Base-by-base conservation (phyloP, 345 rosid species). In the Eucalyptus cloeziana region DNA sequence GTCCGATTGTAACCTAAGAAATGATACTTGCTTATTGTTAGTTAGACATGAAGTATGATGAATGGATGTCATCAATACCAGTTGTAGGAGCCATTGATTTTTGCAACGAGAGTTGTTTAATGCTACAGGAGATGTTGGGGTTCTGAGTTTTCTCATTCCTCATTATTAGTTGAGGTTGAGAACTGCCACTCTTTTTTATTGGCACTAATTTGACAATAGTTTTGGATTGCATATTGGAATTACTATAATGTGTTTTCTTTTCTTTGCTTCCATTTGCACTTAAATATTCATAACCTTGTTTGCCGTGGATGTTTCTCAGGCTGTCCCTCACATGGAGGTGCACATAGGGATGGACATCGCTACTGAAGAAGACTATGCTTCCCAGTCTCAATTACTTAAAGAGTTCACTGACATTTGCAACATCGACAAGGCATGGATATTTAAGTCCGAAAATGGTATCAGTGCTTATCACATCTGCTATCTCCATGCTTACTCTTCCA, bases 381-480 rank as follows among this genome's bases (percentile, higher is more conserved):
- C 93, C 31, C 96, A 93, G 88, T 98, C 99, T 69, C 94, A 94
- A 90, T 89, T 96, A 87, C 97, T 96, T 67, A 91, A 93, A 91
- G 98, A 98, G 86, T 98, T 97, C 90, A 87, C 85, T 27, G 90
- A 44, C 51, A 95, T 98, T 67, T 90, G 97, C 79, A 94, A 86
- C 89, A 93, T 98, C 88, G 97, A 97, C 92, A 94, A 93, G 91
- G 97, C 99, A 19, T 97, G 99, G 99, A 91, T 93, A 86, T 94
- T 95, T 44, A 92, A 94, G 85, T 93, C 95, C 44, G 87, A 89
- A 27, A 91, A 58, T 86, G 98, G 99, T 96, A 94, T 31, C 30
- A 2, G 21, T 49, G 27, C 52, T 43, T 27, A 37, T 49, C 71
- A 24, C 56, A 47, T 33, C 49, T 87, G 60, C 24, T 47, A 50